A percentile compares a stretch with the other conserved stretches of the same genome.
Conservation (phyloP, 345 rosid genomes). For the Boechera divaricarpa region DNA sequence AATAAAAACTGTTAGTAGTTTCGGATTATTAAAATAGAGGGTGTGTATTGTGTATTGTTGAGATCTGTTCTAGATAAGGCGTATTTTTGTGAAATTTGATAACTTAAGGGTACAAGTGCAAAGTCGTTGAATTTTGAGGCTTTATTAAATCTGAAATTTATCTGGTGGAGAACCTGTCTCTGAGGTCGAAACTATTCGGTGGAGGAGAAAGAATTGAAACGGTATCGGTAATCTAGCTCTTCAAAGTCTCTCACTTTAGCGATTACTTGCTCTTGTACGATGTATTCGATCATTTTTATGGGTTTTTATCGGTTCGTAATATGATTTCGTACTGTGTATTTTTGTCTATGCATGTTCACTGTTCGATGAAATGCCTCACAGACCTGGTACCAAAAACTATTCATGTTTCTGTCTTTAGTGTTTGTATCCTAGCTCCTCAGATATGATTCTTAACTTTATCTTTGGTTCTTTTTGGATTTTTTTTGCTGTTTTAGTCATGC, state of each 20-base stretch:
- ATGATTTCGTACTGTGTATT: not conserved
- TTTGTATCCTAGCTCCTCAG: slow-evolving; percentile 14
- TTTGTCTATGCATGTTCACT: slow-evolving; percentile 2
- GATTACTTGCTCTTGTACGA: not conserved
- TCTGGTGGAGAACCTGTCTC: not conserved
- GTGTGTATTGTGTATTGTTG: not conserved
- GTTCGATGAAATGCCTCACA: slow-evolving; percentile 46
- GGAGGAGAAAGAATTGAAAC: slow-evolving; percentile 30
- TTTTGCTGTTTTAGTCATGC: slow-evolving; percentile 8
- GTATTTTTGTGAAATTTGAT: slow-evolving; percentile 6
- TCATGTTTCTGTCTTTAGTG: not conserved
- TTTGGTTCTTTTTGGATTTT: not conserved
- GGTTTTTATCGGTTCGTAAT: not conserved
- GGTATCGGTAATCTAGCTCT: slow-evolving; percentile 7
- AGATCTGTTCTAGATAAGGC: not conserved
- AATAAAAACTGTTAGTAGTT: no score
- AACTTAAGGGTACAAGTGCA: slow-evolving; percentile 23
- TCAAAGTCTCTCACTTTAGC: slow-evolving; percentile 25
- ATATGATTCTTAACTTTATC: slow-evolving; percentile 1
- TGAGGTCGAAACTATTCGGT: slow-evolving; percentile 16
- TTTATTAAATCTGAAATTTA: not conserved
- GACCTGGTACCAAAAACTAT: slow-evolving; percentile 4
- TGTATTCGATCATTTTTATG: not conserved
- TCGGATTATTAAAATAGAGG: not conserved
- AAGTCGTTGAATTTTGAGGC: slow-evolving; percentile 5